These are phyloP conservation scores for Arctium lappa DNA, from an alignment of 129 eudicot species.

Conservation along the genomic window DNA sequence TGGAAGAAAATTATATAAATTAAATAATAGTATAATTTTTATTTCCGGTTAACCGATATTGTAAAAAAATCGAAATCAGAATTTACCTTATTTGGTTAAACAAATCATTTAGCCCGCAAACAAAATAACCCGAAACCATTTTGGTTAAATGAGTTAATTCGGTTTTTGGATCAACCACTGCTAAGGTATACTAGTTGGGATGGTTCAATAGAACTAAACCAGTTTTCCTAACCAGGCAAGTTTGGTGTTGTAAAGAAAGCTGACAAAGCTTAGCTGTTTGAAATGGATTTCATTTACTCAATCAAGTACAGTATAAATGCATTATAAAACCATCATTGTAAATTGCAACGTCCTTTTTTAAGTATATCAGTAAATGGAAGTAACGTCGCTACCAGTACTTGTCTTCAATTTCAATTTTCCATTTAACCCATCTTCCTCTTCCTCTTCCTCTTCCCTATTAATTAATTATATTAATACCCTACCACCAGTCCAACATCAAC, in stretches of 20 bases:
- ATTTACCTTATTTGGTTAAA: no score
- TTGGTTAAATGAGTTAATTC: no score
- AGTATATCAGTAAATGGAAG: slow-evolving; percentile 15
- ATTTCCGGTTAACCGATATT: no score
- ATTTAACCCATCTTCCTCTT: background rate
- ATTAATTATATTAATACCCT: background rate
- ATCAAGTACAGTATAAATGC: background rate
- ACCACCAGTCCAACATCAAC: background rate
- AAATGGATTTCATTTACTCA: background rate
- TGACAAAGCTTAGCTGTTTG: background rate
- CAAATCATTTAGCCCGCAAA: no score
- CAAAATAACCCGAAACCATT: no score
- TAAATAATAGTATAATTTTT: no score
- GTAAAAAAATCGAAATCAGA: no score
- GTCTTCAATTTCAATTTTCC: slow-evolving; percentile 1
- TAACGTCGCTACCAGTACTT: slow-evolving; percentile 15
- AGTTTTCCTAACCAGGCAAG: background rate
- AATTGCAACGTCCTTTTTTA: slow-evolving; percentile 9
- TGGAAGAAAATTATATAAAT: no score
- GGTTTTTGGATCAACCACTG: no score
- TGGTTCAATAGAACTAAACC: background rate
- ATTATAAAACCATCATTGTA: background rate
- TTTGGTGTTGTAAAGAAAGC: background rate
- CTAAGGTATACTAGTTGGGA: no score
- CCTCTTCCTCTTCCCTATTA: background rate